Percentiles rank a stretch among this genome's conserved stretches.
phyloP scores from a whole-genome alignment of 805 yeast genomes.

The Lachancea waltii region DNA sequence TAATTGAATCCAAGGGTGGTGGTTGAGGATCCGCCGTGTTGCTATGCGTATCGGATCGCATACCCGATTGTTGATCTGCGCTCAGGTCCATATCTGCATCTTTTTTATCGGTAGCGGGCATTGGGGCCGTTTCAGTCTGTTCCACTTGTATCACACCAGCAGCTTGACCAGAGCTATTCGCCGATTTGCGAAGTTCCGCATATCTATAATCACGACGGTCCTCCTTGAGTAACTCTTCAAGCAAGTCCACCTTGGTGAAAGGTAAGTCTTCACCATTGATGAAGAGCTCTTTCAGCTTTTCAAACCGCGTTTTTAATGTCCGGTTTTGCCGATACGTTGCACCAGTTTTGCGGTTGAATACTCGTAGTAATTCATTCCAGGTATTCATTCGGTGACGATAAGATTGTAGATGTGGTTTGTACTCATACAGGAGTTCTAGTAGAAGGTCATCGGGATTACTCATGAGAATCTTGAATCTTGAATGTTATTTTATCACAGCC shows the following conservation, averaged over 20 bases:
- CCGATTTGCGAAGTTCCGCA: not conserved
- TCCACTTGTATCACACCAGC: too few relatives aligned
- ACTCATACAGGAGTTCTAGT: slow-evolving; percentile 18
- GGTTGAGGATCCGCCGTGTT: not conserved
- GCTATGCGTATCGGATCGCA: not conserved
- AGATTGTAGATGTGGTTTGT: slow-evolving; percentile 27
- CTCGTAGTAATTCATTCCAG: slow-evolving; percentile 24
- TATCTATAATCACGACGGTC: not conserved
- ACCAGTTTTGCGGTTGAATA: slow-evolving; percentile 22
- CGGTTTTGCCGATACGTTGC: slow-evolving; percentile 26
- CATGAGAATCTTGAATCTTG: not conserved
- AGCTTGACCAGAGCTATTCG: too few relatives aligned
- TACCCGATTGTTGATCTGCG: too few relatives aligned
- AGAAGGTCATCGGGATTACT: slow-evolving; percentile 17
- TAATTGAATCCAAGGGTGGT: slow-evolving; percentile 12
- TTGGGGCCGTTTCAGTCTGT: not conserved
- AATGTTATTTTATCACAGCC: too few relatives aligned
- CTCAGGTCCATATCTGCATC: too few relatives aligned
- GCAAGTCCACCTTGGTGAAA: slow-evolving; percentile 10
- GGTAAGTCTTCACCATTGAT: slow-evolving; percentile 11
- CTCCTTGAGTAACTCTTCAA: slow-evolving; percentile 12
- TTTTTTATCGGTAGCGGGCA: not conserved
- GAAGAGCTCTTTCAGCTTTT: slow-evolving; percentile 18
- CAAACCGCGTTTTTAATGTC: slow-evolving; percentile 27
- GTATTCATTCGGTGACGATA: slow-evolving; percentile 22